These are phyloP conservation scores for Fraxinus nigra DNA, from an alignment of 305 asterid genomes.

Conservation along the genomic window DNA sequence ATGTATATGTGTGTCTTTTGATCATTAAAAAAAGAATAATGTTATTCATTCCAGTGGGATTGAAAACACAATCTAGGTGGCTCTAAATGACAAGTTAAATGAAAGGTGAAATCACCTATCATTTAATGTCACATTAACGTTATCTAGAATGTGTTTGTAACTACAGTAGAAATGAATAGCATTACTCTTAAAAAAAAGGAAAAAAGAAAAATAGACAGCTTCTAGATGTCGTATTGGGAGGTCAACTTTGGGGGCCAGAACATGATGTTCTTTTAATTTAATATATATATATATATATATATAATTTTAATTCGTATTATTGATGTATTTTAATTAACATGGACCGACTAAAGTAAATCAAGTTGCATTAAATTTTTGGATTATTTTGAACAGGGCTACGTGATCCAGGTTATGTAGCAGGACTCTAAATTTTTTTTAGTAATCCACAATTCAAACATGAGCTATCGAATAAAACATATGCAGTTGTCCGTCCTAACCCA, in stretches of 20 bases:
- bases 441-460: not conserved
- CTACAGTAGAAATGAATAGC: no score
- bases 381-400: no score
- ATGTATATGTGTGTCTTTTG: not conserved
- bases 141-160: no score
- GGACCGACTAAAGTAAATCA: not conserved
- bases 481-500: constrained; percentile 1
- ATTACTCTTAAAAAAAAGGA: not conserved
- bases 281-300: not conserved
- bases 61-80: no score
- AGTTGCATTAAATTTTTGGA: not conserved
- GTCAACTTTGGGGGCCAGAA: not conserved
- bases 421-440: not conserved
- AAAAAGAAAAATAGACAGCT: not conserved
- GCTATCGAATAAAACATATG: not conserved
- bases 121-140: no score
- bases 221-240: not conserved
- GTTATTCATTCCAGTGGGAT: no score
- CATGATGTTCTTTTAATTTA: not conserved
- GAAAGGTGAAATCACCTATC: no score
- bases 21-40: not conserved
- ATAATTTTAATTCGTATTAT: not conserved
- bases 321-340: not conserved
- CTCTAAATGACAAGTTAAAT: no score
- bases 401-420: no score